These are phyloP conservation scores for Meira miltonrushii DNA, from an alignment of 1,284 basidiomycete species.

Conservation along the genomic window DNA sequence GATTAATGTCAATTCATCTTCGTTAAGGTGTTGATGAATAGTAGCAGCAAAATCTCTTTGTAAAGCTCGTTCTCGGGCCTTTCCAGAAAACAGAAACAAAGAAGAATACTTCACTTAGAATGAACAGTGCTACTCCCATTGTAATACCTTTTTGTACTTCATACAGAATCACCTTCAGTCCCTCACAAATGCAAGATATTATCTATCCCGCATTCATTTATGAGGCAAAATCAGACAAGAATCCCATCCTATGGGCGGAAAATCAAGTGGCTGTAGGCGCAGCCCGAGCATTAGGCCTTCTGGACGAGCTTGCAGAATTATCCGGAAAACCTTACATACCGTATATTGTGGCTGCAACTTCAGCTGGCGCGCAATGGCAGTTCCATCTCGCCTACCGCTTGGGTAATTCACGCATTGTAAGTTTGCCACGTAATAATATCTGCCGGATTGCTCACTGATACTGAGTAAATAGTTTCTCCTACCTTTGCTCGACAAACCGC, in stretches of 20 bases:
- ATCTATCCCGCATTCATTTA: neutral
- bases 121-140: slow-evolving; percentile 50
- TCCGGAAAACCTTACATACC: neutral
- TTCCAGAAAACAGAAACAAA: slow-evolving; percentile 52
- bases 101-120: slow-evolving; percentile 52
- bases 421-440: no score
- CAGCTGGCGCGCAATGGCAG: neutral
- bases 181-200: neutral
- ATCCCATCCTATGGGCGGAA: slow-evolving; percentile 7
- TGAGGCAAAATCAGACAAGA: slow-evolving; percentile 1
- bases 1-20: no score
- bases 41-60: no score
- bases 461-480: no score
- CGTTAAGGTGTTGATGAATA: no score
- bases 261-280: slow-evolving; percentile 4
- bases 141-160: slow-evolving; percentile 53
- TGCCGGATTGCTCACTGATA: no score
- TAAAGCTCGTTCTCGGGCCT: no score
- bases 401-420: no score
- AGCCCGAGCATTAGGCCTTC: neutral
- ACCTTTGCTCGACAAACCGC: no score
- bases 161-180: slow-evolving; percentile 10
- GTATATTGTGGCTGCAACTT: neutral
- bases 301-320: neutral
- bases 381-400: neutral